Evolutionary conservation across 441 rosid genomes (phyloP), one percentile per base, ranked within the genome.

Genomic region (Gossypium schwendimanii): DNA sequence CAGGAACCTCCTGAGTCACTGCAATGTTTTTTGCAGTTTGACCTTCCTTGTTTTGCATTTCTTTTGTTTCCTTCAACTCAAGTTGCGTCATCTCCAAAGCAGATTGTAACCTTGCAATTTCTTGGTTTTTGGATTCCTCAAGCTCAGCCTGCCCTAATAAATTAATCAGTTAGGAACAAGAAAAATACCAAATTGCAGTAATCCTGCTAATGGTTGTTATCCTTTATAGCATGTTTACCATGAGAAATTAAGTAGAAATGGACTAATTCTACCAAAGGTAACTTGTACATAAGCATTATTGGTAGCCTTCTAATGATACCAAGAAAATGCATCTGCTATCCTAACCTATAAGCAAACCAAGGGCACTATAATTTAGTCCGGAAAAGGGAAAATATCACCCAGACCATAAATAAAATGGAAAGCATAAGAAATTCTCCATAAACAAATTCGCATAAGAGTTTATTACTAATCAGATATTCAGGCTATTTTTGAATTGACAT

Each of bases 61-160:
- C 87, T 65, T 82, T 83, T 4, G 86, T 73, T 81, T 86, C 82
- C 69, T 82, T 78, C 57, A 83, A 74, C 65, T 86, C 82, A 75
- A 72, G 83, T 70, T 88, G 85, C 81, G 88, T 69, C 70, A 88
- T 93, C 68, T 86, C 84, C 81, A 93, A 86, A 80, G 88, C 86
- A 45, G 90, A 85, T 78, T 90, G 81, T 79, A 93, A 81, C 63
- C 83, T 89, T 70, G 83, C 84, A 81, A 82, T 87, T 85, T 95
- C 99, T 72, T 80, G 86, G 70, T 78, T 83, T 58, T 90, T 91
- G 54, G 90, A 82, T 82, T 90, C 88, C 82, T 89, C 91, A 50
- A 81, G 73, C 64, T 89, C 93, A 73, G 84, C 85, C 93, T 89
- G 82, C 78, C 77, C 63, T 65, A 64, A 72, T 15, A 23, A 55